Conservation (phyloP, 495 filamentous ascomycete genomes). For the Podospora pseudoanserina region DNA sequence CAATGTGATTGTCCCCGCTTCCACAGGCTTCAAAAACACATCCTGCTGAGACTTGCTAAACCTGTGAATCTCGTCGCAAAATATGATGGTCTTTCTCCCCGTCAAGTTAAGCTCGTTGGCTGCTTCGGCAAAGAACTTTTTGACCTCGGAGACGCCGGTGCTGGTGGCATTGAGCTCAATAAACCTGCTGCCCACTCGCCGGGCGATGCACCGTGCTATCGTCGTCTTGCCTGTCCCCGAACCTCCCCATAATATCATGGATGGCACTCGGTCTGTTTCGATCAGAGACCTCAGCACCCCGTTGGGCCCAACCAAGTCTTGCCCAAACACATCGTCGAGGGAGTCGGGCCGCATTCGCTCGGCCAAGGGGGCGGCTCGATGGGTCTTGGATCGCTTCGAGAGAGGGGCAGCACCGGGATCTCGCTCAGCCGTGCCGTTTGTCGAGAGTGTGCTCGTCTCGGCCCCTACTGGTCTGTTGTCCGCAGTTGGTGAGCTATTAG, state of each 20-base stretch:
- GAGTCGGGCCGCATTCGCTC: conserved; percentile 87
- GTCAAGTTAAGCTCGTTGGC: conserved; percentile 76
- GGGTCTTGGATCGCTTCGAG: conserved; percentile 60
- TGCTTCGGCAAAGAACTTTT: conserved; percentile 88
- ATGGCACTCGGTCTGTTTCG: conserved; percentile 79
- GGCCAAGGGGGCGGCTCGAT: conserved; percentile 76
- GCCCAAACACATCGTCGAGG: conserved; percentile 84
- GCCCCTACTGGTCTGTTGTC: neutral
- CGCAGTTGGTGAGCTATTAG: conserved; percentile 14
- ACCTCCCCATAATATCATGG: conserved; percentile 92
- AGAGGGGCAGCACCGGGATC: conserved; percentile 25
- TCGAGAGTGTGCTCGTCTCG: conserved; percentile 13
- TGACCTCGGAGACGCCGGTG: conserved; percentile 85
- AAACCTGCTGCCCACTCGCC: conserved; percentile 74
- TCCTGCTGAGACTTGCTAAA: conserved; percentile 94
- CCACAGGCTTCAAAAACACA: conserved; percentile 89
- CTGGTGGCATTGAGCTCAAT: conserved; percentile 96
- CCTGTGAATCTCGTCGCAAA: conserved; percentile 96
- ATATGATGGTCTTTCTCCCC: conserved; percentile 89
- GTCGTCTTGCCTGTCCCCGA: conserved; percentile 96
- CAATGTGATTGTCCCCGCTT: conserved; percentile 83
- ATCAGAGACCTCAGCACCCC: conserved; percentile 89
- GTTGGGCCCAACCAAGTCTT: conserved; percentile 80
- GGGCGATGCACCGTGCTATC: conserved; percentile 89
- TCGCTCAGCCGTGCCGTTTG: neutral